phyloP scores from a whole-genome alignment of 2,329 filamentous ascomycete species.

The Metarhizium rileyi region DNA sequence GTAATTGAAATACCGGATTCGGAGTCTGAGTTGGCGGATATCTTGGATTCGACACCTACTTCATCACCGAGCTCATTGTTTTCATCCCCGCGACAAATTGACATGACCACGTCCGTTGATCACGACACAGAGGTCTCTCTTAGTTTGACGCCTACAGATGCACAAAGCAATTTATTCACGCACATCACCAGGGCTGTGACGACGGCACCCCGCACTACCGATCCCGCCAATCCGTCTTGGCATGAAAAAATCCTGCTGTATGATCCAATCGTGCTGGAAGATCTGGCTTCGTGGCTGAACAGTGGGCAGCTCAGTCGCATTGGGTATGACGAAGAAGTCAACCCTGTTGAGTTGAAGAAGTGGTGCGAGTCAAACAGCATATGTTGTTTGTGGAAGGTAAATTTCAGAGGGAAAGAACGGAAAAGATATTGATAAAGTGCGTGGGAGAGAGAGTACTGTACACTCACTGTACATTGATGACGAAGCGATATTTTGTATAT shows the following conservation, averaged over 20 bases:
- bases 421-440: slow-evolving; percentile 25
- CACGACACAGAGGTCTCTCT: slow-evolving; percentile 38
- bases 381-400: slow-evolving; percentile 68
- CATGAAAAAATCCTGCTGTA: slow-evolving; percentile 91
- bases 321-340: slow-evolving; percentile 57
- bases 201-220: slow-evolving; percentile 36
- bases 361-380: slow-evolving; percentile 88
- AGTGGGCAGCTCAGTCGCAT: slow-evolving; percentile 52
- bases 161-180: slow-evolving; percentile 37
- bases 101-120: slow-evolving; percentile 33
- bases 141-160: slow-evolving; percentile 25
- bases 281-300: slow-evolving; percentile 77
- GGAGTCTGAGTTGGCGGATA: slow-evolving; percentile 28
- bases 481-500: not conserved
- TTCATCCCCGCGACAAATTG: slow-evolving; percentile 31
- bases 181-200: slow-evolving; percentile 47
- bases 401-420: slow-evolving; percentile 39
- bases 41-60: slow-evolving; percentile 20
- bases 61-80: slow-evolving; percentile 29
- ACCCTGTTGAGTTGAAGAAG: slow-evolving; percentile 59
- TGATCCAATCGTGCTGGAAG: slow-evolving; percentile 81
- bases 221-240: slow-evolving; percentile 56
- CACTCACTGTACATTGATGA: not conserved
- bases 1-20: slow-evolving; percentile 43
- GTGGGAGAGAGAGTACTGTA: not conserved